Base-by-base conservation (phyloP, 345 rosid genomes). In the Mallotus nudiflorus region DNA sequence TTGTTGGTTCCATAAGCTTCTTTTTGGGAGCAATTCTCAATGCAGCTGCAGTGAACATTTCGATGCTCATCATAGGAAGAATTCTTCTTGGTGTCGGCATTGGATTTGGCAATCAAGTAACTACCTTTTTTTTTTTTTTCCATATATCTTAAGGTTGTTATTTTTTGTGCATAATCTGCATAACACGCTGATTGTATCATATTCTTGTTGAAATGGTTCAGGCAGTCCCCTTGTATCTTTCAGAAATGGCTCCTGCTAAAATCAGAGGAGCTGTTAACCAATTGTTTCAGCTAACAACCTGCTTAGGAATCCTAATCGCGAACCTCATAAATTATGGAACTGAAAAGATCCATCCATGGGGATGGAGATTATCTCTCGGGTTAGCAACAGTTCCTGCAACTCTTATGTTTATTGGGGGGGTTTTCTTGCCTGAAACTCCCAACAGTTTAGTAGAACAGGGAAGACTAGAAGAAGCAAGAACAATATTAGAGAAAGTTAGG, bases 181-280 rank as follows among this genome's bases (percentile, higher is more conserved):
- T 24, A 8, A 59, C 15, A 50, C 18, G 14, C 37, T 62, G 19
- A 50, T 27, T 31, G 58, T 29, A 15, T n/a, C n/a, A n/a, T n/a
- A n/a, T 42, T 53, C 15, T 50, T 73, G 3, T 39, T n/a, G 33
- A 19, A 35, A 51, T 39, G 18, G 5, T 67, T 5, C 74, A 83
- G 87, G 77, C 87, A 4, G 84, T 83, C 24, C 90, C 88, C 3
- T 66, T 87, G 19, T 87, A 87, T 58, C 80, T 85, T 4, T 85
- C 87, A 1, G 91, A 85, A 68, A 85, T 87, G 87, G 87, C 88
- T 12, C 88, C 88, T 0, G 76, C 76, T n/a, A 81, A 83, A 78
- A 68, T 73, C 40, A 69, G 91, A 31, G 91, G 91, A 31, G 74
- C 81, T 1, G 67, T 87, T 46, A 85, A 85, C 78, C 73, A 82